Base-by-base conservation (phyloP, 2,329 filamentous ascomycete genomes). In the Furcasterigmium furcatum region DNA sequence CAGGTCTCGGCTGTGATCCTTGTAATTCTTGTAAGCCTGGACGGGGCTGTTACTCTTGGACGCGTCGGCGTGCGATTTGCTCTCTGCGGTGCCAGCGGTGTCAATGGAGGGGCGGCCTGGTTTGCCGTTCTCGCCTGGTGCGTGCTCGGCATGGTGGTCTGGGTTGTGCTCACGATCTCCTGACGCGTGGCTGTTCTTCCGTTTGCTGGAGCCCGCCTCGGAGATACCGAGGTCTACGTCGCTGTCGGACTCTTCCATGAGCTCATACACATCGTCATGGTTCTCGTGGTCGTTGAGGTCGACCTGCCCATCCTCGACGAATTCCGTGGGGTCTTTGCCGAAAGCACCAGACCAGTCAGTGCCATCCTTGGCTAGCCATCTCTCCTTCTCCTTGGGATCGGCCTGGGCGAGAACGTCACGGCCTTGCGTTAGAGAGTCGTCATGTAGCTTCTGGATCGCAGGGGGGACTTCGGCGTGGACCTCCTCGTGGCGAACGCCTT, bases 291-390 rank as follows among this genome's bases (percentile, higher is more conserved):
- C 61, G 4, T 66, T 62, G 4, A 58, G 51, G n/a, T 57, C 51
- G 16, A 58, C 56, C 16, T 49, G 47, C 30, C 56, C 61, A 29
- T 67, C 54, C 12, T 36, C 34, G 71, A 76, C 57, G 25, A 74
- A 45, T 5, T 64, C 71, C 9, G 74, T 74, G 0, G 89, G 89
- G 51, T 95, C 87, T 47, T 88, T 67, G 1, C 89, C 89, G 61
- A 96, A 96, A 0, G 90, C 88, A 4, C 87, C 88, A 30, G 80
- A 87, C 91, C 91, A 96, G 64, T 96, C 89, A 3, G 84, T 85
- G 3, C 90, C 91, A 49, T 88, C 81, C 61, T 85, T 88, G 40
- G 82, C 74, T 9, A 95, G 73, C 89, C 91, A 96, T 55, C 80
- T 85, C 51, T 80, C 67, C 67, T 86, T 88, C 50, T 92, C 86